Conservation (phyloP, 2,329 filamentous ascomycete species). For the Colletotrichum brevisporum region DNA sequence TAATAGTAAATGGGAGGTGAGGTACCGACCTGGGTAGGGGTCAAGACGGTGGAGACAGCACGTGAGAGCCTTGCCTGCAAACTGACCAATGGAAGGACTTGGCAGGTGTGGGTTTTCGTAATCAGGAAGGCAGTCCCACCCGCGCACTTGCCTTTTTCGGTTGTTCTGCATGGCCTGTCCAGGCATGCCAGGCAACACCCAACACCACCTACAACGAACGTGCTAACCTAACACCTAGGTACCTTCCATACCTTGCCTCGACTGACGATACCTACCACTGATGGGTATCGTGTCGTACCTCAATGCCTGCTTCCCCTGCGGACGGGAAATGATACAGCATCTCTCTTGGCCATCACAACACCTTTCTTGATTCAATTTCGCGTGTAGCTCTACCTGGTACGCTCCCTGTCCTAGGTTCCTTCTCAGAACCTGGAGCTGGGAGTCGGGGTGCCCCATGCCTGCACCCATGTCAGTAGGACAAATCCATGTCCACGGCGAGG, state of each 20-base stretch:
- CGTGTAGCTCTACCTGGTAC: too few species aligned
- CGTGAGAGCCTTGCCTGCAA: conserved; percentile 28
- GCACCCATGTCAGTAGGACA: not conserved
- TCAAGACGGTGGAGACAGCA: conserved; percentile 7
- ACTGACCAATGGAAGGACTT: conserved; percentile 24
- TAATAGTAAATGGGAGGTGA: too few species aligned
- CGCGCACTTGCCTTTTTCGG: conserved; percentile 34
- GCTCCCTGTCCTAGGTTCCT: not conserved
- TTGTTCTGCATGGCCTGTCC: conserved; percentile 9
- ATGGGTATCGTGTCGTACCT: too few species aligned
- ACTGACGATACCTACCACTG: too few species aligned
- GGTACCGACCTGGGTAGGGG: too few species aligned
- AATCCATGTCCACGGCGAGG: not conserved
- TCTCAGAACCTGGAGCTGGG: conserved; percentile 30
- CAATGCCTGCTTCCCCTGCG: too few species aligned
- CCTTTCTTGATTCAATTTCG: too few species aligned
- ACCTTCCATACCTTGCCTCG: too few species aligned
- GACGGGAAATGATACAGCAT: too few species aligned
- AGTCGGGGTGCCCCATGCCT: conserved; percentile 12
- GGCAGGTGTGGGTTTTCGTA: conserved; percentile 33
- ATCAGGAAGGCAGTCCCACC: conserved; percentile 20
- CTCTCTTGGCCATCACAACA: too few species aligned
- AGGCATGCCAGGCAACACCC: conserved; percentile 36
- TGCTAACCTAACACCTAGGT: too few species aligned
- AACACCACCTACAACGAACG: not conserved